These are phyloP conservation scores for Blastobotrys elegans DNA, from an alignment of 1,139 yeast genomes.

Conservation along the genomic window DNA sequence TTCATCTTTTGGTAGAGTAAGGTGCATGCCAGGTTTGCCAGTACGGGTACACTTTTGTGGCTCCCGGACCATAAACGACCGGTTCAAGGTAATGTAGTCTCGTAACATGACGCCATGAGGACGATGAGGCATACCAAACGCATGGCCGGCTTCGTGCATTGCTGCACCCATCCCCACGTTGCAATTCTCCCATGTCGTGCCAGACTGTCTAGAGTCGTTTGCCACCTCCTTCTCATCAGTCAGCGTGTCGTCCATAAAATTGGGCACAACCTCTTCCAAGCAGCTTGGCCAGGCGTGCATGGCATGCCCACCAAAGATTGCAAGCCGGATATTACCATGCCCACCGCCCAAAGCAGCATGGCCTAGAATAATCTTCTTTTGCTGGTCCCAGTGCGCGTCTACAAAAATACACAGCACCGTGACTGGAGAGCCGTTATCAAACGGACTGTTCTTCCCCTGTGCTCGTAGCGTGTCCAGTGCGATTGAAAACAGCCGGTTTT, in stretches of 20 bases:
- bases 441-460: constrained; percentile 48
- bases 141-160: constrained; percentile 92
- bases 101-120: constrained; percentile 85
- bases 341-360: constrained; percentile 98
- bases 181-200: constrained; percentile 86
- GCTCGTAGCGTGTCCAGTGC: constrained; percentile 66
- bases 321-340: constrained; percentile 59
- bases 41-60: constrained; percentile 49
- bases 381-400: constrained; percentile 79
- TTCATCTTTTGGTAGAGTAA: constrained; percentile 55
- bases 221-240: constrained; percentile 70
- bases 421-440: constrained; percentile 47
- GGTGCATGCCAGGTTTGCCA: constrained; percentile 38
- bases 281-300: constrained; percentile 83
- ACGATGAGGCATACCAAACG: constrained; percentile 89
- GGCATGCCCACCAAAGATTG: constrained; percentile 93
- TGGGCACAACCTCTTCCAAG: constrained; percentile 62
- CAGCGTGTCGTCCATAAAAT: constrained; percentile 66
- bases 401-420: constrained; percentile 82
- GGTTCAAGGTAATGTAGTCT: constrained; percentile 73
- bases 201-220: constrained; percentile 79
- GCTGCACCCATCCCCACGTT: constrained; percentile 89
- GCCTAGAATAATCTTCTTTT: constrained; percentile 56
- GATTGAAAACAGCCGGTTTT: constrained; percentile 72
- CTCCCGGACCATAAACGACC: constrained; percentile 78